Base-by-base conservation (phyloP, 192 early-diverging fungal genomes). In the Coemansia sp. region DNA sequence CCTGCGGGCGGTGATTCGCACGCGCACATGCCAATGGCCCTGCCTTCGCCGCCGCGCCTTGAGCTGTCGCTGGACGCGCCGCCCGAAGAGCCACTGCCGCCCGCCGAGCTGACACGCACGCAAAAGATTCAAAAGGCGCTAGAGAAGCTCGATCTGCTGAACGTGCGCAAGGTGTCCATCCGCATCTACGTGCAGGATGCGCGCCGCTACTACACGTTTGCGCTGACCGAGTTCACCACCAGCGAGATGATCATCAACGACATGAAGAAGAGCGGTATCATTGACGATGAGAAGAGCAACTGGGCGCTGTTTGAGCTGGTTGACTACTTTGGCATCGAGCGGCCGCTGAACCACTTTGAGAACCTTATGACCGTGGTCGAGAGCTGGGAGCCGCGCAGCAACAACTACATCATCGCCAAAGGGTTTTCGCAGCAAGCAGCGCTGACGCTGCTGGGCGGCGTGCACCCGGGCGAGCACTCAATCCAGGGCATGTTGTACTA, bases 271-370 rank as follows among this genome's bases (percentile, higher is more conserved):
- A 79, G 77, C 42, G 77, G 68, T n/a, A 71, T 84, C 41, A 70
- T 87, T 10, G 70, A 81, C 21, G 39, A 67, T 4, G 52, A 62
- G 23, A 62, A 73, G 62, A 45, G 48, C 58, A 58, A 57, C 4
- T 97, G 92, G 92, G 87, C 91, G 5, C 69, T 98, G 30, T 98
- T 98, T 79, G 95, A 98, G 62, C 75, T 93, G 29, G 84, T 87
- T 26, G 88, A 89, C 55, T 83, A 94, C 55, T 84, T 88, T 71
- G 85, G 86, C 29, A 73, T 95, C 40, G 94, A 97, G 74, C 81
- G 95, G 53, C 92, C 93, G 20, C 54, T 97, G 28, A 81, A 90
- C 22, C 88, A 92, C 59, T 97, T 91, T 88, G 95, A 95, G 62
- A 81, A 87, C 12, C 79, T 97, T 8, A 82, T 89, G 45, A 83